Evolutionary conservation across 2,329 filamentous ascomycete species (phyloP), one percentile per base, ranked within the genome.

Genomic region (Colletotrichum tropicale): DNA sequence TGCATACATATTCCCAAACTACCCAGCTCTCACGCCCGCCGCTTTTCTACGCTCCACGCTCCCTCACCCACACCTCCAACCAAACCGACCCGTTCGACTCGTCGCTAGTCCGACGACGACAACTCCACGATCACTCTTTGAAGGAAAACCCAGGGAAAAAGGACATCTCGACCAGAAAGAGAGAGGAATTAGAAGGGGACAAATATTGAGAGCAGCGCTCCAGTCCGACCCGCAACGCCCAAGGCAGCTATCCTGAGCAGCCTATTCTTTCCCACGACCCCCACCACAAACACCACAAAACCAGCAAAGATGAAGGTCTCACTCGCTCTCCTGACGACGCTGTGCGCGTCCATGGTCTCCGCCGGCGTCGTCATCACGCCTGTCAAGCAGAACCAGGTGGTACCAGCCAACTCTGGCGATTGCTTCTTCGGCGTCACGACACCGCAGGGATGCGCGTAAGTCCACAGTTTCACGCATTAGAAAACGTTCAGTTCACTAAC

Each of bases 361-460:
- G 90, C 90, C 32, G 89, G 87, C 71, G 86, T 92, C 65, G 89
- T 92, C 80, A 88, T 90, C 80, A 90, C 88, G 6, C 90, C 90
- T 66, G 86, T 92, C 78, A 83, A 81, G 56, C 75, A 81, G 26
- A 83, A 91, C 76, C 89, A 91, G 81, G 84, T 91, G 38, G 87
- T 92, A n/a, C 79, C 84, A 32, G 78, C 81, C 21, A 70, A 64
- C 18, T 43, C 79, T 3, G 88, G 86, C 32, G 90, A 92, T 80
- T 92, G 90, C 80, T 89, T 87, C 78, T 90, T 88, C 79, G 90
- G 90, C 38, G 88, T 90, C 21, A 86, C 87, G 7, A 92, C 90
- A 36, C 89, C 90, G 6, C 83, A 86, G 70, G 90, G 90, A 38
- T 92, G 90, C 88, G 90, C 85, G 90, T 92, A 80, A 78, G 89